phyloP scores from a whole-genome alignment of 106 monocot species.

The Alisma plantagoaquatica region DNA sequence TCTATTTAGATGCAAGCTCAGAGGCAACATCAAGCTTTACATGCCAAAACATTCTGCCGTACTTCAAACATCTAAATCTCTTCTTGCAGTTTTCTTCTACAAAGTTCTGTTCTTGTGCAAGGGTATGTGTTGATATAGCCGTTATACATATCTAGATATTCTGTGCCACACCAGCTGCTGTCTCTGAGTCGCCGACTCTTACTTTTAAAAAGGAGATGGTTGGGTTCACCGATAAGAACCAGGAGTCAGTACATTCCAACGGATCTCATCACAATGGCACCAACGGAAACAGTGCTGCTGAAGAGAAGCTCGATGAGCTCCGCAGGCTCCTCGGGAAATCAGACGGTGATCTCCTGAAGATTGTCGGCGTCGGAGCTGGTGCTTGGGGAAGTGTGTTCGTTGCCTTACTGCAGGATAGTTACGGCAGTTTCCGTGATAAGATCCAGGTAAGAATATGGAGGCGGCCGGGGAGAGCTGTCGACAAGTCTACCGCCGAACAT shows the following conservation, averaged over 20 bases:
- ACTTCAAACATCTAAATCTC: too few species aligned
- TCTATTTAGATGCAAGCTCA: too few species aligned
- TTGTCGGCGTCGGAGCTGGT: constrained; percentile 78
- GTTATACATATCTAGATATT: too few species aligned
- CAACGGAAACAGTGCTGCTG: too few species aligned
- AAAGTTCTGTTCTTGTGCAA: too few species aligned
- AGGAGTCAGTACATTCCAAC: constrained; percentile 19
- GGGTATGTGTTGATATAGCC: too few species aligned
- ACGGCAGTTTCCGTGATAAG: constrained; percentile 67
- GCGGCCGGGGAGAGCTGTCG: constrained; percentile 53
- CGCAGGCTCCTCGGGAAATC: constrained; percentile 55
- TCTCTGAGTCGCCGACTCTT: too few species aligned
- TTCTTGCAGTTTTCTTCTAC: too few species aligned
- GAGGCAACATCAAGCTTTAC: too few species aligned
- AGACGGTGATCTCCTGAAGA: constrained; percentile 55
- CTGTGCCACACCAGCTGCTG: too few species aligned
- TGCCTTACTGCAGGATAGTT: constrained; percentile 68
- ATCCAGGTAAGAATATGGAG: constrained; percentile 79
- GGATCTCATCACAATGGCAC: constrained; percentile 35
- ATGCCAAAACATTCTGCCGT: too few species aligned
- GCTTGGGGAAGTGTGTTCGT: constrained; percentile 89
- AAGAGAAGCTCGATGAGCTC: constrained; percentile 79
- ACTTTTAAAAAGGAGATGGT: constrained; percentile 39
- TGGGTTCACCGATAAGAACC: constrained; percentile 20
- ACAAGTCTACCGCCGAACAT: constrained; percentile 65